These are phyloP conservation scores for Talaromyces sp. DNA, from an alignment of 2,329 filamentous ascomycete genomes.

Conservation along the genomic window DNA sequence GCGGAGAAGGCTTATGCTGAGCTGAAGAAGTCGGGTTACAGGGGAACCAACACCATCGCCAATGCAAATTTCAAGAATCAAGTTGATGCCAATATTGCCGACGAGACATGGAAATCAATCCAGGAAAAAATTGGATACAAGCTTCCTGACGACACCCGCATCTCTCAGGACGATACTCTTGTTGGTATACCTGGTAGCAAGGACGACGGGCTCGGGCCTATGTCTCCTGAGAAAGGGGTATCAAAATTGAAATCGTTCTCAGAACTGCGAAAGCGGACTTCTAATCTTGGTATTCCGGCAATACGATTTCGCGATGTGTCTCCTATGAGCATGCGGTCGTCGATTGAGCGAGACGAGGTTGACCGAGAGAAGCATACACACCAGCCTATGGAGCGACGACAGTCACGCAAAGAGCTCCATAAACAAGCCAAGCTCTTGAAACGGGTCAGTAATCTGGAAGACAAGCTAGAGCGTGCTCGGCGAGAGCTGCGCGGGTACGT, in stretches of 20 bases:
- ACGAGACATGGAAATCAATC: constrained; percentile 32
- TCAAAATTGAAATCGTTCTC: constrained; percentile 32
- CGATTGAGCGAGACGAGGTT: background rate
- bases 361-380: constrained; percentile 22
- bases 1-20: constrained; percentile 51
- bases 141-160: constrained; percentile 15
- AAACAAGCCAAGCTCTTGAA: constrained; percentile 55
- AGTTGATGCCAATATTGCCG: constrained; percentile 23
- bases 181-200: constrained; percentile 1
- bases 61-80: background rate
- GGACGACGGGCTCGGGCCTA: constrained; percentile 4
- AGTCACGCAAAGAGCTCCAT: constrained; percentile 53
- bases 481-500: constrained; percentile 49
- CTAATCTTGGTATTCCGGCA: constrained; percentile 26
- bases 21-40: constrained; percentile 49
- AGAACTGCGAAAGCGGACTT: constrained; percentile 32
- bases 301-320: constrained; percentile 25
- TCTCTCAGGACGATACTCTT: constrained; percentile 10
- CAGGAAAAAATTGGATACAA: constrained; percentile 28
- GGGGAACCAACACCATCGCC: constrained; percentile 28
- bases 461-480: constrained; percentile 52
- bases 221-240: constrained; percentile 19
- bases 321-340: constrained; percentile 24
- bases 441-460: constrained; percentile 57
- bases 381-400: constrained; percentile 39